Evolutionary conservation across 1,139 yeast species (phyloP).

Genomic region (Taphrina wiesneri): DNA sequence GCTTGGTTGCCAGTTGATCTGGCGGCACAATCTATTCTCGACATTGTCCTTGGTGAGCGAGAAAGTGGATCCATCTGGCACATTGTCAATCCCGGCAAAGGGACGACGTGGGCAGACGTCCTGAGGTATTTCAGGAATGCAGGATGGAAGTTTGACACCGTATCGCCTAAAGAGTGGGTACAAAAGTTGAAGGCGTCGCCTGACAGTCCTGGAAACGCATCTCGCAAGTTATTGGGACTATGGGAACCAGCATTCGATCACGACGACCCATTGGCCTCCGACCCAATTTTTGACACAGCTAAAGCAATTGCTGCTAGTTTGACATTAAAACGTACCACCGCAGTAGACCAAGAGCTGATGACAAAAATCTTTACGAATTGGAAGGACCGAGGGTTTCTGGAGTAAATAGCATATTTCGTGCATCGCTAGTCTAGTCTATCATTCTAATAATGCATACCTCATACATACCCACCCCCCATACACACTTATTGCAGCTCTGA

Average conservation of each 20-base stretch:
- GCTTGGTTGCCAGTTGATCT: slow-evolving; percentile 38
- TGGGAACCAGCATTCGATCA: slow-evolving; percentile 9
- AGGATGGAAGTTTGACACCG: slow-evolving; percentile 4
- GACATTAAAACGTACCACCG: background rate
- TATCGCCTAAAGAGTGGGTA: slow-evolving; percentile 11
- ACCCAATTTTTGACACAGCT: slow-evolving; percentile 9
- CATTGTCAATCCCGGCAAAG: slow-evolving; percentile 1
- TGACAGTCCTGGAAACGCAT: background rate
- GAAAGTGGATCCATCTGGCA: slow-evolving; percentile 14
- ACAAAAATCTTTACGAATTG: slow-evolving; percentile 1
- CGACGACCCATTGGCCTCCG: background rate
- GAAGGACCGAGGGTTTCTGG: slow-evolving; percentile 12
- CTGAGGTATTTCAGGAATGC: background rate
- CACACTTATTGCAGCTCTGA: too few relatives aligned
- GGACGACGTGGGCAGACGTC: slow-evolving; percentile 2
- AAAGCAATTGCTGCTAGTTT: background rate
- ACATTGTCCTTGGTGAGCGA: slow-evolving; percentile 10
- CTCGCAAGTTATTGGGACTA: slow-evolving; percentile 10
- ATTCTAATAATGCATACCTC: background rate
- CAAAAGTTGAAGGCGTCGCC: background rate
- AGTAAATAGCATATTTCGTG: background rate
- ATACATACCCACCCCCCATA: background rate
- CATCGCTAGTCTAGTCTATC: background rate
- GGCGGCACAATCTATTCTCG: slow-evolving; percentile 36
- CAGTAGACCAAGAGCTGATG: slow-evolving; percentile 5